Evolutionary conservation across 495 filamentous ascomycete species (phyloP), one percentile per base, ranked within the genome.

Genomic region (Annulohypoxylon maeteangense): DNA sequence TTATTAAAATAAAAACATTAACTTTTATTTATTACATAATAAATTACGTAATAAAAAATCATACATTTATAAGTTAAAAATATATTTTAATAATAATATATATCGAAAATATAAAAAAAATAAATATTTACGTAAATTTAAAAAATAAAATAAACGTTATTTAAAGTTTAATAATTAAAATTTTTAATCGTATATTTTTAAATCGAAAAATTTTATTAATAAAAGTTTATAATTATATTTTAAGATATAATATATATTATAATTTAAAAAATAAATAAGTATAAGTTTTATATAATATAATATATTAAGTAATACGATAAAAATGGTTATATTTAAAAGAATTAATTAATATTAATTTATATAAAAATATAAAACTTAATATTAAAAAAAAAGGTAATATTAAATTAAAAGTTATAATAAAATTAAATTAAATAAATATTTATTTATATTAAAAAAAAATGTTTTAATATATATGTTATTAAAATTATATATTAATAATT

Each of bases 261-360:
- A 51, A 62, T n/a, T 62, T 62, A 22, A 51, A 62, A 51, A 51
- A 51, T 62, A 34, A 36, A 51, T 62, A 62, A 62, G 4, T 23
- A 23, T 51, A 38, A 62, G 36, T 51, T 27, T 14, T 38, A 38
- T 44, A 45, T 59, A 27, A 62, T 51, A 61, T 22, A 16, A 47
- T 40, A 40, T 61, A 44, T 61, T 61, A 61, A 51, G 31, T 62
- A 29, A 27, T 62, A 50, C 18, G 18, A 62, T 51, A 36, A 51
- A 27, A 50, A 62, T 62, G 51, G 23, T 29, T 51, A 51, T 51
- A 51, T 36, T 62, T 62, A 62, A 62, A 54, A 62, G 51, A 32
- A 32, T 36, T 38, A 18, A 36, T 51, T 36, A 25, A 51, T 32
- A 34, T 20, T 27, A 34, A 10, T 22, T 38, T 42, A 8, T 27